Evolutionary conservation across 2,329 filamentous ascomycete species (phyloP).

Genomic region (Penicillium decumbens): DNA sequence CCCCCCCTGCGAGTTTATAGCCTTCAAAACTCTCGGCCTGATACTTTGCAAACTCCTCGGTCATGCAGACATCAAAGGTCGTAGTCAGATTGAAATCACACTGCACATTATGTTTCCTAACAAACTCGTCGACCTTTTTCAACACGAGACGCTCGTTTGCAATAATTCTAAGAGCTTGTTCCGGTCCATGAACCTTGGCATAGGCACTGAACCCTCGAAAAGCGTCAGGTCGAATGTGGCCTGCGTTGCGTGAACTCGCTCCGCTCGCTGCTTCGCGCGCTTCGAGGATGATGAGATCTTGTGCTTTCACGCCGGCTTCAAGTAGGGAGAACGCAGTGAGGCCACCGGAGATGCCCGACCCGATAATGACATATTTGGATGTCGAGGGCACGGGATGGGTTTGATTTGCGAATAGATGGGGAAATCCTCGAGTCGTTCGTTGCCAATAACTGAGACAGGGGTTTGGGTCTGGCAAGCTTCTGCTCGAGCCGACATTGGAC

Average conservation of each 20-base stretch:
- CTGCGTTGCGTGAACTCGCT: constrained; percentile 23
- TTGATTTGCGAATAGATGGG: constrained; percentile 13
- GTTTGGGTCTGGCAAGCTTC: constrained; percentile 20
- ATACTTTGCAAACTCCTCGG: constrained; percentile 45
- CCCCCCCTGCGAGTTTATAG: constrained; percentile 43
- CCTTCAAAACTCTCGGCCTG: constrained; percentile 40
- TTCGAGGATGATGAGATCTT: constrained; percentile 21
- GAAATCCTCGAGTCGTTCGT: constrained; percentile 21
- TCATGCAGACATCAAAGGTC: constrained; percentile 50
- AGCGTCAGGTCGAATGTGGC: constrained; percentile 36
- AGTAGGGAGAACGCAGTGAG: constrained; percentile 19
- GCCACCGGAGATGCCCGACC: constrained; percentile 20
- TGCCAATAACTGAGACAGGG: constrained; percentile 37
- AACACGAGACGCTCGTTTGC: constrained; percentile 44
- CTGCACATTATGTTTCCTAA: constrained; percentile 38
- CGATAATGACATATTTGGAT: constrained; percentile 17
- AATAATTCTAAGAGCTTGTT: constrained; percentile 47
- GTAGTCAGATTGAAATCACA: constrained; percentile 48
- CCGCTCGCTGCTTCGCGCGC: constrained; percentile 23
- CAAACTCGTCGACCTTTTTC: constrained; percentile 41
- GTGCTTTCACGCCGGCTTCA: constrained; percentile 10
- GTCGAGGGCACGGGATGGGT: constrained; percentile 1
- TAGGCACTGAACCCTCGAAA: constrained; percentile 49
- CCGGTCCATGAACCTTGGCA: constrained; percentile 39
- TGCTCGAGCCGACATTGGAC: constrained; percentile 6